These are phyloP conservation scores for Davidsoniella eucalypti DNA, from an alignment of 2,329 filamentous ascomycete species.

Conservation along the genomic window DNA sequence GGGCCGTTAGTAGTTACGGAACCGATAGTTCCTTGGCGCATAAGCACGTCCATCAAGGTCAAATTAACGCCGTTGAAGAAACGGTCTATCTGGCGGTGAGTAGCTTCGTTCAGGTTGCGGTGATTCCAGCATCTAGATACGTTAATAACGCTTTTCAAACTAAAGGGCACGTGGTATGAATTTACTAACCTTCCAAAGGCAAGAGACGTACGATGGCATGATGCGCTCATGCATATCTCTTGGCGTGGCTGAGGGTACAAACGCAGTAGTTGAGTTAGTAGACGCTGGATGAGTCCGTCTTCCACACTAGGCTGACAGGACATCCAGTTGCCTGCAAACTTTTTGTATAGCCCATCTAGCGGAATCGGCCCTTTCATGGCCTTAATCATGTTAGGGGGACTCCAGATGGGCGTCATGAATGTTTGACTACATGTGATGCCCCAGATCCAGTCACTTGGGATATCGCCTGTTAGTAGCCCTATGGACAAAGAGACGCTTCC, in stretches of 20 bases:
- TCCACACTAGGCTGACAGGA: conserved; percentile 30
- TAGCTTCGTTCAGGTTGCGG: conserved; percentile 46
- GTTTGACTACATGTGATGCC: conserved; percentile 44
- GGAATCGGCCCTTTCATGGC: conserved; percentile 30
- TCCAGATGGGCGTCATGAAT: conserved; percentile 47
- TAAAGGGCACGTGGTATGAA: neutral
- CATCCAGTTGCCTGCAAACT: conserved; percentile 37
- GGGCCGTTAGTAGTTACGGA: conserved; percentile 36
- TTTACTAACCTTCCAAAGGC: conserved; percentile 35
- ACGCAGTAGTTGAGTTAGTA: conserved; percentile 38
- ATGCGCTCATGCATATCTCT: conserved; percentile 44
- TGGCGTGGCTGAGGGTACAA: conserved; percentile 36
- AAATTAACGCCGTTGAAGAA: conserved; percentile 49
- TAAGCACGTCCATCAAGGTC: conserved; percentile 37
- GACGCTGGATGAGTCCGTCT: conserved; percentile 32
- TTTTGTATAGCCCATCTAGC: conserved; percentile 32
- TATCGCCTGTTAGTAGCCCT: conserved; percentile 45
- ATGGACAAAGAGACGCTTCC: conserved; percentile 41
- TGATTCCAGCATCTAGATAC: conserved; percentile 39
- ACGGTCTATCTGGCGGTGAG: conserved; percentile 42
- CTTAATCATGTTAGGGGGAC: conserved; percentile 38
- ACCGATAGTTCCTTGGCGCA: conserved; percentile 36
- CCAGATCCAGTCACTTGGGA: conserved; percentile 38
- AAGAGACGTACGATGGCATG: conserved; percentile 43
- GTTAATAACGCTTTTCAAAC: neutral